Percentiles rank a stretch among this genome's conserved stretches.
Evolutionary conservation across 169 alveolate species (phyloP).

Genomic region (Plasmodium coatneyi): DNA sequence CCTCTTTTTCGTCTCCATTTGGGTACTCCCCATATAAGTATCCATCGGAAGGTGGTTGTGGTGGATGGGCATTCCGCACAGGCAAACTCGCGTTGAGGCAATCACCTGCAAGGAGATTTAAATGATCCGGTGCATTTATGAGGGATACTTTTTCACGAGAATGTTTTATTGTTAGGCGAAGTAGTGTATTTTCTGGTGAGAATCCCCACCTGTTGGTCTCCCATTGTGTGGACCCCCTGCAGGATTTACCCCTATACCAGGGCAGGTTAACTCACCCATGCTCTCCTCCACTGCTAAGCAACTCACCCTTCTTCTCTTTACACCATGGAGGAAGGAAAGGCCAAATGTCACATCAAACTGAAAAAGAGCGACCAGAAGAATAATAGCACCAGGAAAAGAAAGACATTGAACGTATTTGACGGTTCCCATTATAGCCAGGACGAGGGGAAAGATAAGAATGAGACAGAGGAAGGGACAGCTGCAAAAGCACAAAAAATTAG

Average conservation of each 20-base stretch:
- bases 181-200: not conserved
- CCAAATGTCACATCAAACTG: slow-evolving; percentile 18
- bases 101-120: not conserved
- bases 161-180: not conserved
- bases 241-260: not conserved
- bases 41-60: not conserved
- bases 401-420: slow-evolving; percentile 9
- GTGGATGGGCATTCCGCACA: not conserved
- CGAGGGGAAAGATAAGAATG: not conserved
- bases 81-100: not conserved
- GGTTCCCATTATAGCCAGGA: not conserved
- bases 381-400: not conserved
- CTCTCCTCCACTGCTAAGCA: not conserved
- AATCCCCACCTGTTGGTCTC: not conserved
- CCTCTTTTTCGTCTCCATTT: not conserved
- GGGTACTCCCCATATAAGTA: not conserved
- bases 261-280: not conserved
- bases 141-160: not conserved
- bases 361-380: not conserved
- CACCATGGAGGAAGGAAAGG: not conserved
- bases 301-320: not conserved
- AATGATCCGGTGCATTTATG: not conserved
- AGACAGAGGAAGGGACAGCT: not conserved
- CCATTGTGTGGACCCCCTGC: not conserved
- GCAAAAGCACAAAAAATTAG: slow-evolving; percentile 7